Conservation (phyloP, 1,284 basidiomycete species). For the Ceratobasidium sp. region DNA sequence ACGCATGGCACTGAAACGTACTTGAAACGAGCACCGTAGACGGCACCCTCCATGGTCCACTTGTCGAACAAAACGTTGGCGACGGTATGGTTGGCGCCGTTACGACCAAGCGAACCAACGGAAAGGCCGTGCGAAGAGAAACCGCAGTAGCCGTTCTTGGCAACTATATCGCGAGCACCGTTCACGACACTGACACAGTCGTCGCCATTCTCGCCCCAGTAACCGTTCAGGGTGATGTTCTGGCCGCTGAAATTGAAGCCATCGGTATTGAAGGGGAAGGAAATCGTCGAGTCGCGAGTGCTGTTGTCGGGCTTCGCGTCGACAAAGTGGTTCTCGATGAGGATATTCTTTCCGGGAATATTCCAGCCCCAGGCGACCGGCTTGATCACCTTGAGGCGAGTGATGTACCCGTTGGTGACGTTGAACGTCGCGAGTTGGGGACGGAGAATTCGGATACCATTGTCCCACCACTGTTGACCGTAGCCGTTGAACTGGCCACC, state of each 20-base stretch:
- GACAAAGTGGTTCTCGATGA: slow-evolving; percentile 55
- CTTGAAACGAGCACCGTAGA: slow-evolving; percentile 56
- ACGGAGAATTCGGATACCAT: slow-evolving; percentile 52
- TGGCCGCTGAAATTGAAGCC: slow-evolving; percentile 56
- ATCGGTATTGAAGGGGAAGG: slow-evolving; percentile 55
- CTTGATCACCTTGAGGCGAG: slow-evolving; percentile 56
- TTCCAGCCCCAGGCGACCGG: slow-evolving; percentile 60
- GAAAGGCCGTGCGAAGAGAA: slow-evolving; percentile 58
- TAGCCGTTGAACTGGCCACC: slow-evolving; percentile 55
- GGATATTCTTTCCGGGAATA: slow-evolving; percentile 55
- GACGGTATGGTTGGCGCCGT: slow-evolving; percentile 52
- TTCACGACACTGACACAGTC: slow-evolving; percentile 58
- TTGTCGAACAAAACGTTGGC: slow-evolving; percentile 55
- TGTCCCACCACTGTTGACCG: slow-evolving; percentile 60
- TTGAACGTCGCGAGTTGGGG: slow-evolving; percentile 59
- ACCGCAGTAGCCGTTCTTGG: slow-evolving; percentile 56
- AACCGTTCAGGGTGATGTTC: slow-evolving; percentile 56
- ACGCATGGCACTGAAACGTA: slow-evolving; percentile 41
- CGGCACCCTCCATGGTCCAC: slow-evolving; percentile 57
- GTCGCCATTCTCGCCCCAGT: slow-evolving; percentile 57
- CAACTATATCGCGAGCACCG: slow-evolving; percentile 55
- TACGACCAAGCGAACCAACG: slow-evolving; percentile 56
- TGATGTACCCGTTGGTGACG: slow-evolving; percentile 53
- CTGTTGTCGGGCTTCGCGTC: slow-evolving; percentile 55
- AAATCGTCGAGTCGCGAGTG: slow-evolving; percentile 50